phyloP scores from a whole-genome alignment of 306 rosid species.

The Senna siamea region DNA sequence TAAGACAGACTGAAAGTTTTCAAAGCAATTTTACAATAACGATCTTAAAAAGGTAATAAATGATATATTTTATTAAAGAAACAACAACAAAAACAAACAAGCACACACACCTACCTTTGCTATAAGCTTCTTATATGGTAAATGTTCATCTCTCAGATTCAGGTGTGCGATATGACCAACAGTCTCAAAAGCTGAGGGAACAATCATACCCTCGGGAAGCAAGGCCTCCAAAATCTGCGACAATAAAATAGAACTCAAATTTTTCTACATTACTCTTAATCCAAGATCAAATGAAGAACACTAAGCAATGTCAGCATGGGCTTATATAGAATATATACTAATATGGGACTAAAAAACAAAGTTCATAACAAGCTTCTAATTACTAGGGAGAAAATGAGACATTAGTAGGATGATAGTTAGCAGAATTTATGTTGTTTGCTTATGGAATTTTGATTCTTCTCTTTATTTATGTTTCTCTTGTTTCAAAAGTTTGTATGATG shows the following conservation, averaged over 20 bases:
- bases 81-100: not conserved
- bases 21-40: slow-evolving; percentile 7
- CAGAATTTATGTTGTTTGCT: not conserved
- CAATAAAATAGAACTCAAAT: slow-evolving; percentile 25
- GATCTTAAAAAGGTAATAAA: slow-evolving; percentile 8
- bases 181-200: slow-evolving; percentile 83
- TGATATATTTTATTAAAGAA: not conserved
- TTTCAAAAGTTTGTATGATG: not conserved
- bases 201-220: slow-evolving; percentile 73
- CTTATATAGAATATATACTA: too few relatives aligned
- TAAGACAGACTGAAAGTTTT: slow-evolving; percentile 33
- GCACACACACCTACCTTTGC: slow-evolving; percentile 60
- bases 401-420: not conserved
- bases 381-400: not conserved
- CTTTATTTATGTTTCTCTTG: not conserved
- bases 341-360: not conserved
- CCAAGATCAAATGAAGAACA: slow-evolving; percentile 27
- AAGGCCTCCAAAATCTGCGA: slow-evolving; percentile 79
- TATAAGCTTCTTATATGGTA: slow-evolving; percentile 81
- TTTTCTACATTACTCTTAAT: slow-evolving; percentile 26
- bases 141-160: slow-evolving; percentile 85
- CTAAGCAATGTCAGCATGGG: not conserved
- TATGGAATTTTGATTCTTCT: not conserved
- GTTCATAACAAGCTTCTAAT: slow-evolving; percentile 4
- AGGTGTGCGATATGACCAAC: slow-evolving; percentile 95